Evolutionary conservation across 2,329 filamentous ascomycete genomes (phyloP).

Genomic region (Balansia obtecta): DNA sequence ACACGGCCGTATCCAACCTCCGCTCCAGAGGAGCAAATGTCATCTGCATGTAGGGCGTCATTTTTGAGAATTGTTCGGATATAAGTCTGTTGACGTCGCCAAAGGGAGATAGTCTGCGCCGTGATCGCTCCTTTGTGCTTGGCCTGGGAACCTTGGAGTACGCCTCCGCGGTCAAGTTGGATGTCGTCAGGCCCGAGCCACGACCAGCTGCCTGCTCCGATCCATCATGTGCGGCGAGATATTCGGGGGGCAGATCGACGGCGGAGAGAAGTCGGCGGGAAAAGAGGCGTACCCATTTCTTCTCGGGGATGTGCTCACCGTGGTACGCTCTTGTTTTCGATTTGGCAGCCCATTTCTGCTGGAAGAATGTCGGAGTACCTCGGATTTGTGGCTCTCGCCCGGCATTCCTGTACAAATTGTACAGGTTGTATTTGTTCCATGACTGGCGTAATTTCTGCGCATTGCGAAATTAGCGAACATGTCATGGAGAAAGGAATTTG

Average conservation of each 20-base stretch:
- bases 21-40: constrained; percentile 84
- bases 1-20: constrained; percentile 86
- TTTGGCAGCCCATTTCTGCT: constrained; percentile 96
- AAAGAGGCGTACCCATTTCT: constrained; percentile 92
- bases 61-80: constrained; percentile 22
- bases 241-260: constrained; percentile 69
- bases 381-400: constrained; percentile 19
- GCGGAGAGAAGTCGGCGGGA: constrained; percentile 67
- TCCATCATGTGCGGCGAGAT: constrained; percentile 72
- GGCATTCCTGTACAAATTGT: constrained; percentile 52
- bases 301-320: constrained; percentile 86
- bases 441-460: constrained; percentile 80
- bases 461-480: constrained; percentile 3
- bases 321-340: constrained; percentile 76
- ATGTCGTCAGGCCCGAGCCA: constrained; percentile 52
- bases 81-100: constrained; percentile 22
- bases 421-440: constrained; percentile 97
- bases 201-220: constrained; percentile 72
- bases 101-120: constrained; percentile 10
- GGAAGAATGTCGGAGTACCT: constrained; percentile 64
- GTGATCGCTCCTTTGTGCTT: constrained; percentile 10
- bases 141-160: constrained; percentile 19
- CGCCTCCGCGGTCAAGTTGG: constrained; percentile 19
- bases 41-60: constrained; percentile 93
- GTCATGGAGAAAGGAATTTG: not conserved